These are phyloP conservation scores for Gossypioides kirkii DNA, from an alignment of 345 rosid genomes.

Conservation along the genomic window DNA sequence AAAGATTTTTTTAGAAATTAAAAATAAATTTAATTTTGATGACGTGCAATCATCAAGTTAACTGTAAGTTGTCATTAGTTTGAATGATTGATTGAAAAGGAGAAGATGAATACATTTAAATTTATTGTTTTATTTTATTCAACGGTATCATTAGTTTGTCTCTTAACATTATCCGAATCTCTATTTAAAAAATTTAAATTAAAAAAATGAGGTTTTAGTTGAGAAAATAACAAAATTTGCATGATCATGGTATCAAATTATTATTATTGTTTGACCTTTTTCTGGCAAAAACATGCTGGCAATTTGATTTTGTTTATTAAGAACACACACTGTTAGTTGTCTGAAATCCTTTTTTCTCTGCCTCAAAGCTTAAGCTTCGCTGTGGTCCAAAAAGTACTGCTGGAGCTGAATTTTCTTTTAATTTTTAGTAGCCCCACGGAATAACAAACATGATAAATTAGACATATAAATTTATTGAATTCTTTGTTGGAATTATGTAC, in stretches of 20 bases:
- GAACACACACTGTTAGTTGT: neutral
- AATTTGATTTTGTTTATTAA: conserved; percentile 2
- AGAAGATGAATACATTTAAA: too few species aligned
- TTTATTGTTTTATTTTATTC: neutral
- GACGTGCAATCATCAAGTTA: too few species aligned
- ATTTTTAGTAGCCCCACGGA: neutral
- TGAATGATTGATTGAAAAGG: too few species aligned
- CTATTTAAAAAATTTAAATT: neutral
- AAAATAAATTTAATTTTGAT: too few species aligned
- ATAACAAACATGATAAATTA: conserved; percentile 12
- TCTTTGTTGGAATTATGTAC: too few species aligned
- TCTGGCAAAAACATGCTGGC: neutral
- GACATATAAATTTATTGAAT: neutral
- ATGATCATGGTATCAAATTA: neutral
- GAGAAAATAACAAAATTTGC: neutral
- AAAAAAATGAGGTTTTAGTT: neutral
- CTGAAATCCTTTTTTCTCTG: neutral
- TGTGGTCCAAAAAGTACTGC: neutral
- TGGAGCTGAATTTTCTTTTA: neutral
- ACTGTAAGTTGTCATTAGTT: too few species aligned
- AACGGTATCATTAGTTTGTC: neutral
- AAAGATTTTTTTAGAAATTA: too few species aligned
- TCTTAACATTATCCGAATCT: neutral
- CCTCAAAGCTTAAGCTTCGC: neutral
- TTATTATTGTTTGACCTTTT: neutral